Evolutionary conservation across 306 rosid species (phyloP).

Genomic region (Heteromeles arbutifolia): DNA sequence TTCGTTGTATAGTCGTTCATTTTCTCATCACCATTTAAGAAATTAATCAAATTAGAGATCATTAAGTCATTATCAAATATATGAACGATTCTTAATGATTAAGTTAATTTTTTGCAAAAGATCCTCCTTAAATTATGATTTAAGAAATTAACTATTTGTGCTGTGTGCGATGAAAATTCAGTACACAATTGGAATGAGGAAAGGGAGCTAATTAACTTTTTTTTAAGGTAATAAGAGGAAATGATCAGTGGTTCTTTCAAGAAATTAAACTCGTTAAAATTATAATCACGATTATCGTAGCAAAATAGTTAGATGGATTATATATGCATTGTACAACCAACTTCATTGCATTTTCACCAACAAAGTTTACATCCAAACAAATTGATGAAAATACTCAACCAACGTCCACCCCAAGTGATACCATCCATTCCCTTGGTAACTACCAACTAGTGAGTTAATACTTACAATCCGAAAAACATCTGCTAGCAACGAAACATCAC

Average conservation of each 20-base stretch:
- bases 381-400: neutral
- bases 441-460: neutral
- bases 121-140: neutral
- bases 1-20: too few relatives aligned
- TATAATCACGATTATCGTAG: neutral
- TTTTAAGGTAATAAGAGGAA: too few relatives aligned
- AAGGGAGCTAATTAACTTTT: too few relatives aligned
- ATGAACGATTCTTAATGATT: too few relatives aligned
- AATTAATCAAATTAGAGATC: neutral
- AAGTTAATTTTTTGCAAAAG: neutral
- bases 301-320: neutral
- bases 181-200: too few relatives aligned
- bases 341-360: neutral
- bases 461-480: constrained; percentile 23
- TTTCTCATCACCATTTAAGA: too few relatives aligned
- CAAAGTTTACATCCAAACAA: neutral
- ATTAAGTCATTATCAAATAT: neutral
- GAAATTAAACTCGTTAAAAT: too few relatives aligned
- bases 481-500: constrained; percentile 1
- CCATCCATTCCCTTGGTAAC: neutral
- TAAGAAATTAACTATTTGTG: neutral
- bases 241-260: too few relatives aligned
- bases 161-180: too few relatives aligned
- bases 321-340: too few relatives aligned
- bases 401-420: neutral